Conservation (phyloP, 805 yeast species). For the Ogataea chonburiensis region DNA sequence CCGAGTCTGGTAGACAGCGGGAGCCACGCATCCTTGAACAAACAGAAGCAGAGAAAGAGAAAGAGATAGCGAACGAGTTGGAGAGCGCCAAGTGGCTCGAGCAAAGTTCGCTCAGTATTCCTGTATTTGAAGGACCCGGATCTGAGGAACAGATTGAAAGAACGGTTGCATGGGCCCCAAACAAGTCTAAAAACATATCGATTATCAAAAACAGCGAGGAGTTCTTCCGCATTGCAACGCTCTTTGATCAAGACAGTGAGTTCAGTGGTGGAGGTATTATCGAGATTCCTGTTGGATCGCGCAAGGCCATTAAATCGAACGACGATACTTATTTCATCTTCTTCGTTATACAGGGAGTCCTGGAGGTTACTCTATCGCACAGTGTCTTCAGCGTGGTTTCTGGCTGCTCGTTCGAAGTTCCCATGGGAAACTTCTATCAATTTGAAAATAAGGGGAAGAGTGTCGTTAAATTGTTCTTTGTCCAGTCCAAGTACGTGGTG, state of each 20-base stretch:
- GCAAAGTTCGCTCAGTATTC: conserved; percentile 40
- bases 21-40: conserved; percentile 21
- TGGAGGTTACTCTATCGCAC: conserved; percentile 65
- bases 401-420: conserved; percentile 82
- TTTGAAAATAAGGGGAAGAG: conserved; percentile 60
- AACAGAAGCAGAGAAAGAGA: conserved; percentile 36
- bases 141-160: conserved; percentile 43
- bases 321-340: conserved; percentile 71
- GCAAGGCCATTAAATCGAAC: conserved; percentile 59
- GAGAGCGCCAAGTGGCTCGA: conserved; percentile 55
- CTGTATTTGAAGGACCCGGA: conserved; percentile 53
- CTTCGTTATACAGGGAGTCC: conserved; percentile 66
- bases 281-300: conserved; percentile 59
- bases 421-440: conserved; percentile 72
- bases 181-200: conserved; percentile 46
- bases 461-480: conserved; percentile 68
- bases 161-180: conserved; percentile 65
- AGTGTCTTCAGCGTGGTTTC: conserved; percentile 57
- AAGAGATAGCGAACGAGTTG: conserved; percentile 33
- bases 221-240: conserved; percentile 58
- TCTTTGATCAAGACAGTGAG: conserved; percentile 62
- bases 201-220: conserved; percentile 43
- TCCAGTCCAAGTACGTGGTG: conserved; percentile 56
- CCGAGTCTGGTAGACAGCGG: conserved; percentile 23
- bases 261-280: conserved; percentile 73